phyloP scores from a whole-genome alignment of 164 flowering plant species.

The Akebia trifoliata region DNA sequence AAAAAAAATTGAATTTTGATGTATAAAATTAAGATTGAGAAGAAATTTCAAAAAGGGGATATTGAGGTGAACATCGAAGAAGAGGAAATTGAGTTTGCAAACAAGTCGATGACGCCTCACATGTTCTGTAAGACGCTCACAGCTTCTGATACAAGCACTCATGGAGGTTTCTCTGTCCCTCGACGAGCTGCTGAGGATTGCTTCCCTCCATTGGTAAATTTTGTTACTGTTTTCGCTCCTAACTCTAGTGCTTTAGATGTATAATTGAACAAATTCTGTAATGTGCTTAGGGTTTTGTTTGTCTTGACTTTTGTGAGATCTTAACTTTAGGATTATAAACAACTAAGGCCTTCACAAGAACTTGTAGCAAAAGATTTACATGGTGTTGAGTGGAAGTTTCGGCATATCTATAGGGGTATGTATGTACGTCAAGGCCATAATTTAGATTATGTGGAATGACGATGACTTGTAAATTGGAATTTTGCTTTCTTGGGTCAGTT shows the following conservation, averaged over 20 bases:
- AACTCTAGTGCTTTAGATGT: neutral
- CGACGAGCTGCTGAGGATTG: slow-evolving; percentile 99
- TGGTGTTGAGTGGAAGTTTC: slow-evolving; percentile 84
- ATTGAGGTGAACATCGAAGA: slow-evolving; percentile 40
- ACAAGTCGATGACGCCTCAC: slow-evolving; percentile 65
- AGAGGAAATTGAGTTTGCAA: slow-evolving; percentile 43
- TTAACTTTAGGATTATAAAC: slow-evolving; percentile 68
- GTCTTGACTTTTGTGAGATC: neutral
- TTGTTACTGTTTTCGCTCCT: neutral
- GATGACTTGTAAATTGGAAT: no score
- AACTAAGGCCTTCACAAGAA: slow-evolving; percentile 97
- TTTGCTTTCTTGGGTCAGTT: no score
- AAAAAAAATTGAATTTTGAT: neutral
- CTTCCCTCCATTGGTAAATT: slow-evolving; percentile 96
- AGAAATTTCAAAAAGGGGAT: slow-evolving; percentile 48
- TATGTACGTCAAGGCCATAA: no score
- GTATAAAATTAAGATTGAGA: slow-evolving; percentile 42
- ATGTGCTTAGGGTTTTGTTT: neutral
- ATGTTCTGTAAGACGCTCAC: slow-evolving; percentile 99
- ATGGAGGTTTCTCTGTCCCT: slow-evolving; percentile 99
- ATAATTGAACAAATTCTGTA: neutral
- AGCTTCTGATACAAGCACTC: slow-evolving; percentile 98
- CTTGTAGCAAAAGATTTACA: slow-evolving; percentile 93
- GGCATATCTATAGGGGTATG: slow-evolving; percentile 92
- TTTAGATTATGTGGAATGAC: no score